A percentile compares a stretch with the other conserved stretches of the same genome.
phyloP scores from a whole-genome alignment of 768 basidiomycete genomes.

The Tulasnella sp. region DNA sequence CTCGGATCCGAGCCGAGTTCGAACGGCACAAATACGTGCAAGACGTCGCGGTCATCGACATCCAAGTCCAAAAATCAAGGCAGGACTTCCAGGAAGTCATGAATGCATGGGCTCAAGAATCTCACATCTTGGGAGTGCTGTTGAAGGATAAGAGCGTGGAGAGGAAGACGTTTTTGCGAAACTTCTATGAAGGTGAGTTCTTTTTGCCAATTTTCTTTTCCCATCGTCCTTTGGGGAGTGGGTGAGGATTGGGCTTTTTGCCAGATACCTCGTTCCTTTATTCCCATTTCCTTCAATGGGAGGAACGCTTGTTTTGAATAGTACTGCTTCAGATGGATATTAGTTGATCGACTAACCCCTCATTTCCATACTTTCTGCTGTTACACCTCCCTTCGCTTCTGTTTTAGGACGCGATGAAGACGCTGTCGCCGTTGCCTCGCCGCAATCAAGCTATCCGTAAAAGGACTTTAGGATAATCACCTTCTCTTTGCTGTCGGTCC shows the following conservation, averaged over 20 bases:
- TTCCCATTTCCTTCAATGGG: no score
- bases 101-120: slow-evolving; percentile 89
- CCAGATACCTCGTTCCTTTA: no score
- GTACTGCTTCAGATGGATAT: no score
- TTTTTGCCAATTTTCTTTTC: background rate
- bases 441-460: slow-evolving; percentile 28
- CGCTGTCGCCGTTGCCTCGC: slow-evolving; percentile 56
- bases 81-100: slow-evolving; percentile 92
- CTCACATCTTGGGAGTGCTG: slow-evolving; percentile 72
- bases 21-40: slow-evolving; percentile 80
- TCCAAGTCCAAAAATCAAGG: slow-evolving; percentile 76
- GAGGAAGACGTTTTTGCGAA: slow-evolving; percentile 67
- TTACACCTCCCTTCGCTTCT: background rate
- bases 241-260: no score
- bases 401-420: slow-evolving; percentile 69
- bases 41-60: slow-evolving; percentile 77
- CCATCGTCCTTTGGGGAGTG: no score
- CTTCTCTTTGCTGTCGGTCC: no score
- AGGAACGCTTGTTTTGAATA: no score
- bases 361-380: background rate
- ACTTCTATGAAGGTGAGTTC: slow-evolving; percentile 76
- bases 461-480: no score
- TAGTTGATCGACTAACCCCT: no score
- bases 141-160: slow-evolving; percentile 49
- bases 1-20: slow-evolving; percentile 79